Percentiles rank a stretch among this genome's conserved stretches.
Evolutionary conservation across 73 alveolate genomes (phyloP).

Genomic region (Tetrahymena thermophila): DNA sequence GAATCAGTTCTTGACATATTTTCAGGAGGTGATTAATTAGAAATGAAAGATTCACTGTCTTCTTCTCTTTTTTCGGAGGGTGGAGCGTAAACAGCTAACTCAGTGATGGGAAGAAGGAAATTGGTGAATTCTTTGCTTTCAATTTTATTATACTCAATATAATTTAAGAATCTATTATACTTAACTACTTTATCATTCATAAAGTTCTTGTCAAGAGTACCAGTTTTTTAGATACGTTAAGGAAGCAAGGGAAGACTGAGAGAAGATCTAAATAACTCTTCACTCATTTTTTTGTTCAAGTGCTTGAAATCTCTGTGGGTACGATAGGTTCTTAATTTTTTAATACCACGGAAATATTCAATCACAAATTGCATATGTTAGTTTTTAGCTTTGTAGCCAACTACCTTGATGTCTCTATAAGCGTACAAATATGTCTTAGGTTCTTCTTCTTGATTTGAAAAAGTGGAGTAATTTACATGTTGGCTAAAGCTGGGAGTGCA

Average conservation of each 20-base stretch:
- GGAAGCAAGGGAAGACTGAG: background rate
- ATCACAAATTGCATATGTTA: background rate
- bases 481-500: background rate
- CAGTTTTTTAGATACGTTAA: background rate
- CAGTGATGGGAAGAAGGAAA: background rate
- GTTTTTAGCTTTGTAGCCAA: background rate
- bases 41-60: background rate
- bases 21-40: background rate
- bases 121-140: background rate
- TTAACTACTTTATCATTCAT: background rate
- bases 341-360: background rate
- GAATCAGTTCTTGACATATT: background rate
- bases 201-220: background rate
- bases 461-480: background rate
- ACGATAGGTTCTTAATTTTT: background rate
- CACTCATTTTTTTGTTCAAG: background rate
- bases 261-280: background rate
- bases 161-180: background rate
- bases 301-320: background rate
- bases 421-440: background rate
- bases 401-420: background rate
- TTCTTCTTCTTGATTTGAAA: background rate
- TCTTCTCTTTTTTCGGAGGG: background rate
- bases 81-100: background rate
- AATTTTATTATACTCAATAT: background rate